These are phyloP conservation scores for Colletotrichum tropicale DNA, from an alignment of 2,329 filamentous ascomycete species.

Conservation along the genomic window DNA sequence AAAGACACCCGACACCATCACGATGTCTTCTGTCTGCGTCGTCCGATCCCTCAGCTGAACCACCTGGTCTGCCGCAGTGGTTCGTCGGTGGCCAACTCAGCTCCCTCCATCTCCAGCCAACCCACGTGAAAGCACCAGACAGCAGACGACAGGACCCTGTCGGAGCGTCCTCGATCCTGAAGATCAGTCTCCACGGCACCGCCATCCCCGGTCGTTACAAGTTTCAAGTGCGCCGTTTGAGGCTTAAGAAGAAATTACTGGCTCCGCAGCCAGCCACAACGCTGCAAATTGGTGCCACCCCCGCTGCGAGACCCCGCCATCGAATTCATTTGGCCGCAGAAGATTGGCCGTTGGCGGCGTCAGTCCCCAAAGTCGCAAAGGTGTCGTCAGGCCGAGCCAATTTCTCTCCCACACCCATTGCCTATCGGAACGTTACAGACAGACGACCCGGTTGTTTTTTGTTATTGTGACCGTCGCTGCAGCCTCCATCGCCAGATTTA, in stretches of 20 bases:
- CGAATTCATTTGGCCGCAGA: not conserved
- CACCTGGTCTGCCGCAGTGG: not conserved
- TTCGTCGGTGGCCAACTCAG: not conserved
- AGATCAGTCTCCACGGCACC: conserved; percentile 19
- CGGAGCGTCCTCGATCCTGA: conserved; percentile 4
- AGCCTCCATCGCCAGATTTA: not conserved
- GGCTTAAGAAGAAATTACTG: conserved; percentile 15
- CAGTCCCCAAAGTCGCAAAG: not conserved
- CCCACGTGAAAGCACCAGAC: conserved; percentile 4
- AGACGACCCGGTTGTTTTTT: conserved; percentile 15
- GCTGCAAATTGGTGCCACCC: conserved; percentile 19
- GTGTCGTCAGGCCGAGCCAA: conserved; percentile 9
- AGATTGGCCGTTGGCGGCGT: conserved; percentile 18
- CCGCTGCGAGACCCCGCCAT: conserved; percentile 21
- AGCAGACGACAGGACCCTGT: conserved; percentile 1
- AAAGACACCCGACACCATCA: not conserved
- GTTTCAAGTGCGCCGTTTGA: conserved; percentile 18
- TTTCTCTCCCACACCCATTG: conserved; percentile 17
- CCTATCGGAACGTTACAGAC: conserved; percentile 11
- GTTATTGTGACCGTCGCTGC: conserved; percentile 17
- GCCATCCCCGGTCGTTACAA: conserved; percentile 17
- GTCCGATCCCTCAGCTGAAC: not conserved
- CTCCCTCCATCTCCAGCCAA: not conserved
- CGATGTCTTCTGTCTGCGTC: not conserved
- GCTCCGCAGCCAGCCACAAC: conserved; percentile 19